Conservation (phyloP, 1,139 yeast species). For the Diutina pseudorugosa region DNA sequence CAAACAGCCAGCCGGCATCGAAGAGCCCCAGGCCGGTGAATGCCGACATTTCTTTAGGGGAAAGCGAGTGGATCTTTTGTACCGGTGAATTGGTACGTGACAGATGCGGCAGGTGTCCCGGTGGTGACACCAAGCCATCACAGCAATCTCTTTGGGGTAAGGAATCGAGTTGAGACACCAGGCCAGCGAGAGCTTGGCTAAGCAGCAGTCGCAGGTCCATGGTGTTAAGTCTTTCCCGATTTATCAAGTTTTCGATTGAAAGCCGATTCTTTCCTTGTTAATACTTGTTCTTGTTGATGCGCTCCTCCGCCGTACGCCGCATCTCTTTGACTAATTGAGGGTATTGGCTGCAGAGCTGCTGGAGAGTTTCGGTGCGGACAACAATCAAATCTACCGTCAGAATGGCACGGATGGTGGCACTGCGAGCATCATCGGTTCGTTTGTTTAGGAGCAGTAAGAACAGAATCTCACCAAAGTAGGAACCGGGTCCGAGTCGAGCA, state of each 20-base stretch:
- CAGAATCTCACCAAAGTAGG: slow-evolving; percentile 70
- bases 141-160: background rate
- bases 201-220: background rate
- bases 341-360: slow-evolving; percentile 39
- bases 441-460: slow-evolving; percentile 40
- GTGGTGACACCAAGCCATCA: background rate
- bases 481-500: slow-evolving; percentile 50
- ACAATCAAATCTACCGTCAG: slow-evolving; percentile 49
- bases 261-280: background rate
- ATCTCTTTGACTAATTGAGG: slow-evolving; percentile 50
- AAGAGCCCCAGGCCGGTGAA: background rate
- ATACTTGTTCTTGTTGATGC: slow-evolving; percentile 15
- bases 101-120: background rate
- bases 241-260: background rate
- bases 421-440: slow-evolving; percentile 21
- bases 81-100: background rate
- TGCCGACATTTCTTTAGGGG: background rate
- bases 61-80: background rate
- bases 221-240: background rate
- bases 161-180: background rate
- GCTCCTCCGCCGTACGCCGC: slow-evolving; percentile 44
- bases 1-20: background rate
- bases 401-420: slow-evolving; percentile 54
- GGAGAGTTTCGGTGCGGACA: slow-evolving; percentile 40
- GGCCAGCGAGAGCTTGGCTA: background rate